phyloP scores from a whole-genome alignment of 2,329 filamentous ascomycete genomes.

The Grosmannia huntii region DNA sequence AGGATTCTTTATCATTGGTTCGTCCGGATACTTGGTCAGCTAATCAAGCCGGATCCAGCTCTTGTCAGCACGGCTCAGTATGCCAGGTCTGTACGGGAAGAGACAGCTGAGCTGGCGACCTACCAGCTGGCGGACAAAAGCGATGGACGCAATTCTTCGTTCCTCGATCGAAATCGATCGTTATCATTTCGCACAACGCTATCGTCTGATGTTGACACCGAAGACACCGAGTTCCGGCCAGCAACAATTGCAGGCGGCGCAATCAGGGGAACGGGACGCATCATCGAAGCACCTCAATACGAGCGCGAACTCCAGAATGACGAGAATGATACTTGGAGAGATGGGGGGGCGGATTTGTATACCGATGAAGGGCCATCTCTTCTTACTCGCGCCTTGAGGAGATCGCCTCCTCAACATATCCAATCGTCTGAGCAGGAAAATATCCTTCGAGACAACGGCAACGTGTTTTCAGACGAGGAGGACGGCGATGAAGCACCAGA shows the following conservation, averaged over 20 bases:
- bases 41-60: slow-evolving; percentile 19
- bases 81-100: slow-evolving; percentile 67
- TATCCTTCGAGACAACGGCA: slow-evolving; percentile 6
- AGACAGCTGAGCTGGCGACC: slow-evolving; percentile 76
- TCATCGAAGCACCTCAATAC: slow-evolving; percentile 36
- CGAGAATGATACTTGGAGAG: background rate
- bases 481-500: background rate
- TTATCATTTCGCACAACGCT: slow-evolving; percentile 18
- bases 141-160: slow-evolving; percentile 28
- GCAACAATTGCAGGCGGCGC: slow-evolving; percentile 6
- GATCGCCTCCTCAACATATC: slow-evolving; percentile 19
- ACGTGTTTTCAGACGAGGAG: slow-evolving; percentile 7
- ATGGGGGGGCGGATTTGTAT: background rate
- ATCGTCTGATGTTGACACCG: slow-evolving; percentile 17
- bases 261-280: slow-evolving; percentile 31
- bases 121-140: slow-evolving; percentile 61
- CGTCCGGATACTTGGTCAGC: background rate
- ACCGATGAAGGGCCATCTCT: slow-evolving; percentile 9
- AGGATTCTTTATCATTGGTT: slow-evolving; percentile 13
- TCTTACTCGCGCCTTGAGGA: slow-evolving; percentile 7
- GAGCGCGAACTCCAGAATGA: slow-evolving; percentile 1
- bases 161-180: slow-evolving; percentile 28
- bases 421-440: slow-evolving; percentile 25
- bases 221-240: slow-evolving; percentile 6
- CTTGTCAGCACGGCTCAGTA: slow-evolving; percentile 58